Conservation (phyloP, 208 protist genomes). For the Trypanosomatidae sp. region DNA sequence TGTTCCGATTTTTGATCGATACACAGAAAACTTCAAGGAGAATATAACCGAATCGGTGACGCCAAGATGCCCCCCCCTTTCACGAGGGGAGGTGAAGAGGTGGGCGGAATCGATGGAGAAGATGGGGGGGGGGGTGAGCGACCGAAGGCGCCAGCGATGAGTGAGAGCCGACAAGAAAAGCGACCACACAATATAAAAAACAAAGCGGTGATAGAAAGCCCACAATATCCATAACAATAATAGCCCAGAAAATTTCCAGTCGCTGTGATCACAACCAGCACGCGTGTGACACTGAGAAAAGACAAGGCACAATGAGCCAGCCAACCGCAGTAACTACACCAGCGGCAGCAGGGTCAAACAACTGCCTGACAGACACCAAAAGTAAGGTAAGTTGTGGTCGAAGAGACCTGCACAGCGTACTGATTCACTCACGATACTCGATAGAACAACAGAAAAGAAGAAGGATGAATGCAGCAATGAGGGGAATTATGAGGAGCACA, state of each 20-base stretch:
- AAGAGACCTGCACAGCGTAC: not conserved
- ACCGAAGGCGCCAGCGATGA: not conserved
- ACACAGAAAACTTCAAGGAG: not conserved
- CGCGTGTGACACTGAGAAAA: not conserved
- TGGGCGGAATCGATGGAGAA: not conserved
- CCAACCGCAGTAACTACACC: not conserved
- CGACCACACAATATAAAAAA: not conserved
- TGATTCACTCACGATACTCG: not conserved
- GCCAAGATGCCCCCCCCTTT: not conserved
- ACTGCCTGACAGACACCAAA: not conserved
- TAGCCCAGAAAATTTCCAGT: not conserved
- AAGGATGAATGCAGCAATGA: not conserved
- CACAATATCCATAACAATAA: not conserved
- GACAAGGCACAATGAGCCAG: conserved; percentile 11
- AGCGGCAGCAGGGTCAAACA: not conserved
- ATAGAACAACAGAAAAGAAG: conserved; percentile 10
- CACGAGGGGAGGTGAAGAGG: not conserved
- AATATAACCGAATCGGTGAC: not conserved
- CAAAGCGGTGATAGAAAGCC: not conserved
- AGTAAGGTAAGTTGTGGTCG: not conserved
- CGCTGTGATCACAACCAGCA: no score
- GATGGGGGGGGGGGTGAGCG: not conserved
- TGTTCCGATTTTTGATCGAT: not conserved
- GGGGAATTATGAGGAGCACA: not conserved
- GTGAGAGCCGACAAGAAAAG: not conserved